phyloP scores from a whole-genome alignment of 169 alveolate genomes.

The Theileria annulata region DNA sequence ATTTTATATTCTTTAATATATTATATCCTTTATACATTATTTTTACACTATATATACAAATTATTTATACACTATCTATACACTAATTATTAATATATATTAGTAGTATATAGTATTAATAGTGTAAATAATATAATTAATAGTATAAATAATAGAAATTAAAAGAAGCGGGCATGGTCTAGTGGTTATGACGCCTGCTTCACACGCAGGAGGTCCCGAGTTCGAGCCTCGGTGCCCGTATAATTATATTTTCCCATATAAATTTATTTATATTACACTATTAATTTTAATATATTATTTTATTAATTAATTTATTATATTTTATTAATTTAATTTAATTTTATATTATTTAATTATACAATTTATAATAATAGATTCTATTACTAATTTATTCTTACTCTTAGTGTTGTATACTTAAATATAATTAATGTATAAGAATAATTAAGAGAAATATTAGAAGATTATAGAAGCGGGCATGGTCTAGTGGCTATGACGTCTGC shows the following conservation, averaged over 20 bases:
- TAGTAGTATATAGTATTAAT: neutral
- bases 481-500: constrained; percentile 89
- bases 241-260: neutral
- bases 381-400: neutral
- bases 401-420: neutral
- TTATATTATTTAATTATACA: no score
- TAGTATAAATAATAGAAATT: neutral
- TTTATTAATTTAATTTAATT: no score
- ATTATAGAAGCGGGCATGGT: constrained; percentile 81
- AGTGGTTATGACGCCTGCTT: constrained; percentile 93
- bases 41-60: neutral
- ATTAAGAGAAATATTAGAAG: neutral
- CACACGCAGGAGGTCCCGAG: constrained; percentile 93
- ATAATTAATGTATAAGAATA: neutral
- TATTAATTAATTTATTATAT: no score
- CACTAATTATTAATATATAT: neutral
- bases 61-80: neutral
- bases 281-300: no score
- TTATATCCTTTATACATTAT: neutral
- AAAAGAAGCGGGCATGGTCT: constrained; percentile 86
- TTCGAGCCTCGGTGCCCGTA: constrained; percentile 93
- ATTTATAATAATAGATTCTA: no score
- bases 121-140: neutral
- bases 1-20: constrained; percentile 26
- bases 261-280: neutral